Conservation (phyloP, 257 asterid species). For the Solanum pennellii region DNA sequence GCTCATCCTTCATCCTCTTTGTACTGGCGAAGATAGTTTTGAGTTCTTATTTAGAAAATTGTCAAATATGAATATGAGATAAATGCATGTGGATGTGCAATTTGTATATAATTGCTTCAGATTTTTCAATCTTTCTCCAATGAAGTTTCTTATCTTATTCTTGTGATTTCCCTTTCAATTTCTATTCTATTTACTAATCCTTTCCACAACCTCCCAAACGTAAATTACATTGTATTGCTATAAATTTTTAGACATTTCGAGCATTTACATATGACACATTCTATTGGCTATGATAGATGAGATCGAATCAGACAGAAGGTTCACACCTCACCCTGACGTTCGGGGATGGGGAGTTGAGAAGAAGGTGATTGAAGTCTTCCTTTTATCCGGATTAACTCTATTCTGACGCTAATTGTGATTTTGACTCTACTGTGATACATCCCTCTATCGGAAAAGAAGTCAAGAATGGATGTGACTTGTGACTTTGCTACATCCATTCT, state of each 20-base stretch:
- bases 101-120: slow-evolving; percentile 27
- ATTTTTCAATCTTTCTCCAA: background rate
- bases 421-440: too few relatives aligned
- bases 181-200: background rate
- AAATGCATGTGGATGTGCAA: slow-evolving; percentile 52
- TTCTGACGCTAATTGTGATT: too few relatives aligned
- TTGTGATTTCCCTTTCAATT: background rate
- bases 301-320: too few relatives aligned
- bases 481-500: too few relatives aligned
- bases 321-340: too few relatives aligned
- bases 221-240: background rate
- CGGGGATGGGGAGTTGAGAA: too few relatives aligned
- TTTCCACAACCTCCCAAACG: background rate
- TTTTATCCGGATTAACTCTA: too few relatives aligned
- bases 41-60: slow-evolving; percentile 52
- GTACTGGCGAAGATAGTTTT: background rate
- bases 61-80: slow-evolving; percentile 46
- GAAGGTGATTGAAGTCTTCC: too few relatives aligned
- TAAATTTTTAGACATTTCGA: background rate
- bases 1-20: background rate
- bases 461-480: too few relatives aligned
- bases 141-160: background rate
- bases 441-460: too few relatives aligned
- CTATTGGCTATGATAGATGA: background rate
- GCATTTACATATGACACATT: background rate